Percentiles rank a stretch among this genome's conserved stretches.
Evolutionary conservation across 2,329 filamentous ascomycete species (phyloP).

Genomic region (Paecilomyces dactylethromorphus): DNA sequence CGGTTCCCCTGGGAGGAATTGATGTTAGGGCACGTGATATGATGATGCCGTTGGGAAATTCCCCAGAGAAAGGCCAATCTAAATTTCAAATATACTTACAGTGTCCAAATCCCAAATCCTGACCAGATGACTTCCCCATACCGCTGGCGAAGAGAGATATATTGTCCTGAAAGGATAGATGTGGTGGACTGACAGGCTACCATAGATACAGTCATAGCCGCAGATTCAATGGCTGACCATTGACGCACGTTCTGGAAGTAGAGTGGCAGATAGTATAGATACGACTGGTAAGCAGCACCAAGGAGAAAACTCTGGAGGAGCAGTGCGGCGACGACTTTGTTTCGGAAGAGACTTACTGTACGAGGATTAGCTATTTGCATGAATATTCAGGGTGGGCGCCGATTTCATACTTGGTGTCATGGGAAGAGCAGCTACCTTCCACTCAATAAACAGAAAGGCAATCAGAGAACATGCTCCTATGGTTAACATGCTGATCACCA

Average conservation of each 20-base stretch:
- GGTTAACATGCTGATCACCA: conserved; percentile 54
- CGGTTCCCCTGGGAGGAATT: conserved; percentile 34
- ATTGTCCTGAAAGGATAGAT: conserved; percentile 45
- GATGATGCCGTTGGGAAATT: background rate
- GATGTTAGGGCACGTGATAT: background rate
- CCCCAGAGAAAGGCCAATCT: no score
- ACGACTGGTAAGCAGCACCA: conserved; percentile 53
- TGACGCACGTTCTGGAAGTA: conserved; percentile 55
- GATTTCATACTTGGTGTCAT: conserved; percentile 48
- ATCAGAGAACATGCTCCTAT: conserved; percentile 43
- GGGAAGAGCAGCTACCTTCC: conserved; percentile 49
- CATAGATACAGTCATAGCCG: conserved; percentile 46
- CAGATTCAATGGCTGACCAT: conserved; percentile 42
- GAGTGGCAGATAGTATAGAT: conserved; percentile 56
- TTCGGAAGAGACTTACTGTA: conserved; percentile 46
- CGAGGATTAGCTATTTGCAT: background rate
- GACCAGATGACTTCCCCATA: conserved; percentile 55
- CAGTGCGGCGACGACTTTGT: conserved; percentile 47
- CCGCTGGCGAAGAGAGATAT: conserved; percentile 50
- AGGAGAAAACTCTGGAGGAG: conserved; percentile 55
- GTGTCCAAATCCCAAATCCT: conserved; percentile 40
- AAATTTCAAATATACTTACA: conserved; percentile 23
- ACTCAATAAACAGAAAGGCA: conserved; percentile 50
- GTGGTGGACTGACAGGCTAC: conserved; percentile 39
- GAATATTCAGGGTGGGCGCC: background rate